Conservation (phyloP, 2,329 filamentous ascomycete genomes). For the Diaporthe velutina region DNA sequence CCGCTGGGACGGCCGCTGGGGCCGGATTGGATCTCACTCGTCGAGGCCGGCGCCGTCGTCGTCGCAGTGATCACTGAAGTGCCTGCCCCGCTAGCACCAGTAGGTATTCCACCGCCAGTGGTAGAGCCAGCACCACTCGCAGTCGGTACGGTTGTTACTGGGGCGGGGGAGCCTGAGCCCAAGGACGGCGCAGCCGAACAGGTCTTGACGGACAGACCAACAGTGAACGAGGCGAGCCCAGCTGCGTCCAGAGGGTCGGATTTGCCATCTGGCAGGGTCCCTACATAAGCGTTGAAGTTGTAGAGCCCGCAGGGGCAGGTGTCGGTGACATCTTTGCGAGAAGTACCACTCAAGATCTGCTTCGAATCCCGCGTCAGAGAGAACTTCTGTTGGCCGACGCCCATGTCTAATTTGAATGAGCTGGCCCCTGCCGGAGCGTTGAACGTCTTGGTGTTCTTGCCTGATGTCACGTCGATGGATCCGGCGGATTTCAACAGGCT, state of each 20-base stretch:
- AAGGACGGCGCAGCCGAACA: constrained; percentile 43
- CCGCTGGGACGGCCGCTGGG: not conserved
- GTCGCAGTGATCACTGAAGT: not conserved
- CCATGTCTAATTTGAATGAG: constrained; percentile 60
- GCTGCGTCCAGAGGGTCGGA: constrained; percentile 52
- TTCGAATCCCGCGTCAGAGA: constrained; percentile 55
- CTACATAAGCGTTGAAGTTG: constrained; percentile 70
- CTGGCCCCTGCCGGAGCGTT: constrained; percentile 60
- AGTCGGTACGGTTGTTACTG: constrained; percentile 43
- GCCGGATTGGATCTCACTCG: not conserved
- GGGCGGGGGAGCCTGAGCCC: constrained; percentile 33
- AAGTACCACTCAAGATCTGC: constrained; percentile 59
- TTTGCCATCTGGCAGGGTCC: constrained; percentile 57
- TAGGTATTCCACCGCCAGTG: not conserved
- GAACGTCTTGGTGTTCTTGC: constrained; percentile 56
- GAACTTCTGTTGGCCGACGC: constrained; percentile 61
- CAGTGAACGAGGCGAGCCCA: constrained; percentile 48
- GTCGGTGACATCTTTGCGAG: constrained; percentile 62
- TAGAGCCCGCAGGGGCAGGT: constrained; percentile 66
- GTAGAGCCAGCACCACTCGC: constrained; percentile 31
- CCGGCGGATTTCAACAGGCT: constrained; percentile 60
- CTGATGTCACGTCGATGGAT: constrained; percentile 59
- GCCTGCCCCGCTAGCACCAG: not conserved
- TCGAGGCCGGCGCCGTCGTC: too few species aligned
- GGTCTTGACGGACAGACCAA: constrained; percentile 47